Evolutionary conservation across 495 filamentous ascomycete genomes (phyloP).

Genomic region (Neurospora terricola): DNA sequence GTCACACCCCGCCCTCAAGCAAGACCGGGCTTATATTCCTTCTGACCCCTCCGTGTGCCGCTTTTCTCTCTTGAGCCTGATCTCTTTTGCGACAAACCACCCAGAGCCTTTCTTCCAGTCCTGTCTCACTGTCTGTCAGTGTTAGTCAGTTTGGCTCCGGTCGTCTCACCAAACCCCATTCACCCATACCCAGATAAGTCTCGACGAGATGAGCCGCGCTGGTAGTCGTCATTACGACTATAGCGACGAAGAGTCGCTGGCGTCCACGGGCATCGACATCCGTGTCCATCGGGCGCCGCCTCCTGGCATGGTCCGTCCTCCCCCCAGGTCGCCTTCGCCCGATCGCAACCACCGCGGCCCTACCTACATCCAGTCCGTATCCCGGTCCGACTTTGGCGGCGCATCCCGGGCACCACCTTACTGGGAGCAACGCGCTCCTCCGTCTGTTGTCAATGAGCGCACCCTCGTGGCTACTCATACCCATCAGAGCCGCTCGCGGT

Average conservation of each 20-base stretch:
- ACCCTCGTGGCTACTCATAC: constrained; percentile 25
- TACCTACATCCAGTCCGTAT: constrained; percentile 30
- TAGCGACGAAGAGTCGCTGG: constrained; percentile 20
- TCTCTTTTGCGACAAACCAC: not conserved
- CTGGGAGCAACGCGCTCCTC: constrained; percentile 3
- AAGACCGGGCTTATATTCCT: constrained; percentile 19
- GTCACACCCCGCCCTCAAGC: constrained; percentile 23
- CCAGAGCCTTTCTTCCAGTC: not conserved
- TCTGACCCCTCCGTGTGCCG: constrained; percentile 21
- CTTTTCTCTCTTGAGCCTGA: constrained; percentile 1
- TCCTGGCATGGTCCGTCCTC: constrained; percentile 18
- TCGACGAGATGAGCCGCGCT: not conserved
- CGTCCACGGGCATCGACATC: constrained; percentile 27
- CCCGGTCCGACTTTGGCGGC: constrained; percentile 1
- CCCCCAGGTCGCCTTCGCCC: constrained; percentile 3
- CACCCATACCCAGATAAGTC: not conserved
- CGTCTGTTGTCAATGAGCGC: constrained; percentile 13
- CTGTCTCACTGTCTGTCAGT: not conserved
- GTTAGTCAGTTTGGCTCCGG: not conserved
- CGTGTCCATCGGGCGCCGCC: constrained; percentile 23
- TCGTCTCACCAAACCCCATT: not conserved
- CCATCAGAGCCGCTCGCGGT: constrained; percentile 20
- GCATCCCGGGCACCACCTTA: constrained; percentile 12
- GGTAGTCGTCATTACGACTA: constrained; percentile 12
- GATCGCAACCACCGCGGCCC: constrained; percentile 13